Conservation (phyloP, 139 green algal genomes). For the Astrephomene gubernaculifera region DNA sequence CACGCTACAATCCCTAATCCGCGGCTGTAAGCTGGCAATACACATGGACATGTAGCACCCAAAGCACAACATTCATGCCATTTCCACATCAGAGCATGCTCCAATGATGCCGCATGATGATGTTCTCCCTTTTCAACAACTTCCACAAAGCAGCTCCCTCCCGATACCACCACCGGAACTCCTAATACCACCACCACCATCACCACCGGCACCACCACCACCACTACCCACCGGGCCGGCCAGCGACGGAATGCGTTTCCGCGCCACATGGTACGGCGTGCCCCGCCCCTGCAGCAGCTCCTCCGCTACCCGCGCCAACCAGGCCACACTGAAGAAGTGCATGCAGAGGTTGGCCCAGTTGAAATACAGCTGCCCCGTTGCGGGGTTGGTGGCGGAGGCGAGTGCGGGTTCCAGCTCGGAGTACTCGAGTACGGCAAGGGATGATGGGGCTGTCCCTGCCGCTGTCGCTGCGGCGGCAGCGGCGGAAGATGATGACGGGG, state of each 20-base stretch:
- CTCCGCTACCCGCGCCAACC: constrained; percentile 71
- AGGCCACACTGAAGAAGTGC: constrained; percentile 91
- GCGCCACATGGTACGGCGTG: constrained; percentile 88
- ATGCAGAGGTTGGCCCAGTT: constrained; percentile 97
- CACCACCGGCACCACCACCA: no score
- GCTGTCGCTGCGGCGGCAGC: background rate
- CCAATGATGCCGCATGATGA: no score
- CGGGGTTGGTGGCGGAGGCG: constrained; percentile 72
- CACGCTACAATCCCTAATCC: no score
- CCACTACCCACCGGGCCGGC: background rate
- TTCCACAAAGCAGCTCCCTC: no score
- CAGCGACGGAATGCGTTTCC: constrained; percentile 85
- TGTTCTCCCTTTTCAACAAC: no score
- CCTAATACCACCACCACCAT: no score
- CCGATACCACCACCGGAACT: no score
- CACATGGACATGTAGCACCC: no score
- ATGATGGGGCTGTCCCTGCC: background rate
- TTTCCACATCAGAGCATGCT: no score
- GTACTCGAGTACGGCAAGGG: constrained; percentile 91
- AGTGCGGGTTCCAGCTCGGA: constrained; percentile 82
- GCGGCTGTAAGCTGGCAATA: no score
- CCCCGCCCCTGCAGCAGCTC: constrained; percentile 1
- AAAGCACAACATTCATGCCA: no score
- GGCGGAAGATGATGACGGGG: background rate
- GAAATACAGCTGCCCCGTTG: constrained; percentile 73